Evolutionary conservation across 1,284 basidiomycete species (phyloP), one percentile per base, ranked within the genome.

Genomic region (Rugosomyces carneus): DNA sequence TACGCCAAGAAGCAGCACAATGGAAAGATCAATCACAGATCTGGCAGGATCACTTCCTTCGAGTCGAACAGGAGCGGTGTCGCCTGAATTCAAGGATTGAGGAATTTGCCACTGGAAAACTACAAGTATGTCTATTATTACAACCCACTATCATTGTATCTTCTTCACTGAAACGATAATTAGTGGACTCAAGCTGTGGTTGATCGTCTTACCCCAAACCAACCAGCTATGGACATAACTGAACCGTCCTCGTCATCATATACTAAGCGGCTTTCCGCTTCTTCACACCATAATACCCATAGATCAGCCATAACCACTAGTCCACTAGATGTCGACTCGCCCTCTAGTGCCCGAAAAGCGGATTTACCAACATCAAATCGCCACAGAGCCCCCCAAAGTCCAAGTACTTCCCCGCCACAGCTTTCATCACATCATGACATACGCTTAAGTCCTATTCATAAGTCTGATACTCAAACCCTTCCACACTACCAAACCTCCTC

Each of bases 1-100:
- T 85, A 31, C 73, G 75, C 13, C 71, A 76, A 39, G 82, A 86
- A 58, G 66, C 74, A 0, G 68, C 65, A 2, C 81, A 82, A 45
- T 84, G 81, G 81, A 84, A 82, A 60, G 74, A 79, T 32, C 84
- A 84, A 52, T 75, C 81, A n/a, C 67, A 71, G 42, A 79, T 80
- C 53, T 85, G 82, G 82, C 84, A 84, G 57, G 81, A 84, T 20
- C 82, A 84, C 51, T 85, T 81, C 55, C 62, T 79, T 37, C 73
- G 79, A 15, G 79, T 81, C 21, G 83, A 85, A 50, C 69, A 79
- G 47, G 81, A 84, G 49, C 70, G 82, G 47, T 71, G 69, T 26
- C 66, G 71, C 4, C 65, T 84, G 18, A 68, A 73, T 6, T 70
- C 70, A 3, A 69, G 76, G 24, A 60, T 81, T 9, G 79, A 82